These are phyloP conservation scores for Phytophthora hybrid DNA, from an alignment of 352 stramenopile species.

Conservation along the genomic window DNA sequence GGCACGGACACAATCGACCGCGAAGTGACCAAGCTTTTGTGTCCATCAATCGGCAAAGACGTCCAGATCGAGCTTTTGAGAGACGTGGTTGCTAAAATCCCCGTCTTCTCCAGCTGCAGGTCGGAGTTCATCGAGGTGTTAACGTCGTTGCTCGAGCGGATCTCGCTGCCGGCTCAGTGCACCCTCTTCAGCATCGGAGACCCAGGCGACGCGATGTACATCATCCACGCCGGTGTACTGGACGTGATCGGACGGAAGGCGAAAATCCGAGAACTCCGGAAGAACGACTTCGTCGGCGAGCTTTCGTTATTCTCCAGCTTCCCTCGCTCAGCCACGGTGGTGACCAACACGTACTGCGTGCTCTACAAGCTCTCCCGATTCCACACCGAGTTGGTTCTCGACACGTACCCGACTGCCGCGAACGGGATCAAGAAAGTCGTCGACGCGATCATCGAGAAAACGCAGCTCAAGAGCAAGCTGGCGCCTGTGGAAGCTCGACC, in stretches of 20 bases:
- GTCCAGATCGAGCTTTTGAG: slow-evolving; percentile 81
- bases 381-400: slow-evolving; percentile 55
- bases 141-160: slow-evolving; percentile 64
- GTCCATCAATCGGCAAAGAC: slow-evolving; percentile 73
- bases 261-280: slow-evolving; percentile 73
- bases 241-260: slow-evolving; percentile 58
- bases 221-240: slow-evolving; percentile 75
- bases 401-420: slow-evolving; percentile 46
- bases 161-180: slow-evolving; percentile 61
- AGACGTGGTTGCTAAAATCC: slow-evolving; percentile 50
- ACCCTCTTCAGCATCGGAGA: slow-evolving; percentile 65
- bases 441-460: slow-evolving; percentile 45
- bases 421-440: slow-evolving; percentile 41
- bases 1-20: slow-evolving; percentile 71
- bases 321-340: slow-evolving; percentile 59
- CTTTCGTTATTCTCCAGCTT: slow-evolving; percentile 70
- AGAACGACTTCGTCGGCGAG: slow-evolving; percentile 73
- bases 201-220: slow-evolving; percentile 74
- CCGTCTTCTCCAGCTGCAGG: slow-evolving; percentile 64
- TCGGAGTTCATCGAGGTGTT: slow-evolving; percentile 62
- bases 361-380: slow-evolving; percentile 70
- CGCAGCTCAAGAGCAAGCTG: slow-evolving; percentile 34
- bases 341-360: slow-evolving; percentile 67
- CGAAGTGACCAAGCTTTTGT: slow-evolving; percentile 71
- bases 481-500: slow-evolving; percentile 5